phyloP scores from a whole-genome alignment of 176 grass and related monocot genomes.

The Aegilops speltoides region DNA sequence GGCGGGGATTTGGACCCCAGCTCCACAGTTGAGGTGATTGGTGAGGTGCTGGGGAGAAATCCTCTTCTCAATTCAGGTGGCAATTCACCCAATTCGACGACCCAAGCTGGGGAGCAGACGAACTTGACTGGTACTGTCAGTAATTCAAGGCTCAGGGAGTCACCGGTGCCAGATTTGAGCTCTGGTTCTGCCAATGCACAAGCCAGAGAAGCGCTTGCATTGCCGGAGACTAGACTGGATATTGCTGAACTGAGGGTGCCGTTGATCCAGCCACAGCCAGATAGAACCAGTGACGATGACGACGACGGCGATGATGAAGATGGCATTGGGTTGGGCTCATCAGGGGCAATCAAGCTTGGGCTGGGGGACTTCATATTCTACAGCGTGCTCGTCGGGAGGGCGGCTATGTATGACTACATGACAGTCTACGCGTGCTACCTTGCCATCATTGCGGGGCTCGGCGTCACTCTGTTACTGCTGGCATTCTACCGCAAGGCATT shows the following conservation, averaged over 20 bases:
- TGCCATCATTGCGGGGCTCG: slow-evolving; percentile 72
- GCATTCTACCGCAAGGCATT: slow-evolving; percentile 55
- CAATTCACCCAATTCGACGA: neutral
- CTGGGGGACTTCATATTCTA: slow-evolving; percentile 99
- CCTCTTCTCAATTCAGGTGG: neutral
- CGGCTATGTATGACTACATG: slow-evolving; percentile 91
- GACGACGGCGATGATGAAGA: slow-evolving; percentile 46
- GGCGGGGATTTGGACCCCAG: slow-evolving; percentile 29
- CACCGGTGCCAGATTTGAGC: neutral
- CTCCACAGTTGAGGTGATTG: slow-evolving; percentile 32
- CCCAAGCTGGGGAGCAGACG: neutral
- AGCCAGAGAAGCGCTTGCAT: neutral
- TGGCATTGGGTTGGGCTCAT: slow-evolving; percentile 72
- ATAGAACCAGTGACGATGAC: slow-evolving; percentile 26
- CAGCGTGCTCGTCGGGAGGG: slow-evolving; percentile 83
- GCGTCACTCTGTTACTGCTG: slow-evolving; percentile 50
- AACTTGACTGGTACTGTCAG: neutral
- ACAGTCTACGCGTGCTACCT: slow-evolving; percentile 81
- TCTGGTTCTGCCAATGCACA: slow-evolving; percentile 20
- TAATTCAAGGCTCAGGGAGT: neutral
- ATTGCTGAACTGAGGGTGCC: slow-evolving; percentile 50
- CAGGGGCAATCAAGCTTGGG: slow-evolving; percentile 87
- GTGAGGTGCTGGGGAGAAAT: slow-evolving; percentile 11
- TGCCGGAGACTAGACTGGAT: slow-evolving; percentile 35
- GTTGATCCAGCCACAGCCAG: slow-evolving; percentile 39